phyloP scores from a whole-genome alignment of 1,284 basidiomycete genomes.

The Malassezia japonica region DNA sequence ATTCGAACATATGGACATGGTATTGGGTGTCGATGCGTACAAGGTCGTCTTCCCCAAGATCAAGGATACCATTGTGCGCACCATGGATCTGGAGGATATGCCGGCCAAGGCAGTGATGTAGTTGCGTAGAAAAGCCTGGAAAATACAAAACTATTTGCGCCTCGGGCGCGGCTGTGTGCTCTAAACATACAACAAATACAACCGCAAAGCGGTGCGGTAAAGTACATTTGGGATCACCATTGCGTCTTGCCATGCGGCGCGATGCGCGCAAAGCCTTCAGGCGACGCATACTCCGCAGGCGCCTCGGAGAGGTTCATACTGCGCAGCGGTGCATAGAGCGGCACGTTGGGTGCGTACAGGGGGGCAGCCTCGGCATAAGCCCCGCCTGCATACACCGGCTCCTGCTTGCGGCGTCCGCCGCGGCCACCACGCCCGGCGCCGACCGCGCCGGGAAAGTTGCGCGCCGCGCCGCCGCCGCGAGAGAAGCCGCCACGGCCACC shows the following conservation, averaged over 20 bases:
- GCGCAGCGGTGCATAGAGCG: constrained; percentile 2
- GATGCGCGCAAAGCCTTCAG: background rate
- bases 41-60: constrained; percentile 41
- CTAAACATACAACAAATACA: constrained; percentile 2
- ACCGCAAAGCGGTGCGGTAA: background rate
- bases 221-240: background rate
- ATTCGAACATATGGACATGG: constrained; percentile 46
- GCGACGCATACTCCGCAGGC: background rate
- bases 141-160: constrained; percentile 4
- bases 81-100: constrained; percentile 28
- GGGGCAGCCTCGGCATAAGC: background rate
- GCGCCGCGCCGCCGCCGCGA: background rate
- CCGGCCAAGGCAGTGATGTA: background rate
- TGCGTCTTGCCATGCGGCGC: background rate
- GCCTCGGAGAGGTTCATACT: background rate
- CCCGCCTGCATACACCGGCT: background rate
- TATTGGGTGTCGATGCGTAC: constrained; percentile 41
- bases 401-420: background rate
- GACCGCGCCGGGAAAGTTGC: background rate
- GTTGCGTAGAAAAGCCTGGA: background rate
- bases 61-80: constrained; percentile 42
- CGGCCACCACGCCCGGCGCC: background rate
- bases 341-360: background rate
- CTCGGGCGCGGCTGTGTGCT: background rate
- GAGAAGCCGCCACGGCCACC: background rate